phyloP scores from a whole-genome alignment of 2,329 filamentous ascomycete genomes.

The Paracoccidioides brasiliensis region DNA sequence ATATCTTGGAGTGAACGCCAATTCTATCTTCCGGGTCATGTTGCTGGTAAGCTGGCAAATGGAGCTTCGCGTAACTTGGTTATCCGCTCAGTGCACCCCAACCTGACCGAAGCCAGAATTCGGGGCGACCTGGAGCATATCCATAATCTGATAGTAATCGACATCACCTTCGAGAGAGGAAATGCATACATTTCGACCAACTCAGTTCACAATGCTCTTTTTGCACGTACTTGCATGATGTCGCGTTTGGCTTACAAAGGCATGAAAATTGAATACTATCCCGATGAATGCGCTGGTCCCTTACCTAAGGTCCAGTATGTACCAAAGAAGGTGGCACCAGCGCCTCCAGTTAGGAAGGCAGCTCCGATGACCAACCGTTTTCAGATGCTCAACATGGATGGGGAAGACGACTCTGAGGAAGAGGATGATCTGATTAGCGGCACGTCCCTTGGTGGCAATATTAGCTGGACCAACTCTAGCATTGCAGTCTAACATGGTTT shows the following conservation, averaged over 20 bases:
- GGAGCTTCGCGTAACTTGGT: constrained; percentile 65
- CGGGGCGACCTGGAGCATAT: constrained; percentile 70
- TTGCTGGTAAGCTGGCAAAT: constrained; percentile 48
- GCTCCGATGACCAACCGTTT: constrained; percentile 47
- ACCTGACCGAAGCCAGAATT: constrained; percentile 50
- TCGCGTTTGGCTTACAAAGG: constrained; percentile 52
- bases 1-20: constrained; percentile 60
- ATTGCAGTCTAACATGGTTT: constrained; percentile 8
- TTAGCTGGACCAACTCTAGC: constrained; percentile 8
- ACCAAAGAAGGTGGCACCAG: constrained; percentile 17
- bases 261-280: constrained; percentile 55
- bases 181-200: constrained; percentile 62
- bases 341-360: constrained; percentile 25
- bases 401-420: constrained; percentile 28
- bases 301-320: constrained; percentile 30
- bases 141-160: constrained; percentile 60
- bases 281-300: constrained; percentile 58
- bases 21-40: constrained; percentile 49
- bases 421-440: constrained; percentile 11
- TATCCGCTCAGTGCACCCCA: constrained; percentile 45
- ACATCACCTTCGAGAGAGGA: constrained; percentile 44
- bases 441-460: constrained; percentile 10
- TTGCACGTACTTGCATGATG: constrained; percentile 68
- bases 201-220: constrained; percentile 61
- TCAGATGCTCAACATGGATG: constrained; percentile 43